Conservation (phyloP, 805 yeast genomes). For the Pichia insulana region DNA sequence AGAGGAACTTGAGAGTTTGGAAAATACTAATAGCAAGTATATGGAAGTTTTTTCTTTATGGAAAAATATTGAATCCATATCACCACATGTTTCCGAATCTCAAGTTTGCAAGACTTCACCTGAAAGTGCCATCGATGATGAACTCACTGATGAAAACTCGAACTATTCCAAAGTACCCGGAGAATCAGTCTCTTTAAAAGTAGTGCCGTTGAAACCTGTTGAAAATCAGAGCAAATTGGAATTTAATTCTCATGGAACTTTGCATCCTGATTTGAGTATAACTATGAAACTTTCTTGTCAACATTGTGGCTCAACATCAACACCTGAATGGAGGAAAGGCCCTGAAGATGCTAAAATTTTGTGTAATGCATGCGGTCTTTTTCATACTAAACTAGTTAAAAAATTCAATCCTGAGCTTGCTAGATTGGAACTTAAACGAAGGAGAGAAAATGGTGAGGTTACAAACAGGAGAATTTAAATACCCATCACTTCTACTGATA, state of each 20-base stretch:
- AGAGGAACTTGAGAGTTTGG: too few species aligned
- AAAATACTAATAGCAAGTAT: too few species aligned
- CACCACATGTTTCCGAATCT: too few species aligned
- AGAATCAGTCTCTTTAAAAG: slow-evolving; percentile 23
- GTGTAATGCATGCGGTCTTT: slow-evolving; percentile 90
- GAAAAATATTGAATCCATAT: too few species aligned
- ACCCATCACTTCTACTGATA: neutral
- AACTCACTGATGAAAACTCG: too few species aligned
- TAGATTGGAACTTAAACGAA: slow-evolving; percentile 26
- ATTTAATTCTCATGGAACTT: slow-evolving; percentile 26
- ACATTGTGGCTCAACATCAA: slow-evolving; percentile 66
- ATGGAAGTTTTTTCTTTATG: too few species aligned
- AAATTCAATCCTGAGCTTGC: slow-evolving; percentile 38
- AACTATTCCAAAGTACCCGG: slow-evolving; percentile 13
- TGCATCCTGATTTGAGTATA: slow-evolving; percentile 29
- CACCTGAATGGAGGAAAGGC: slow-evolving; percentile 94
- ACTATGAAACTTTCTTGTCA: slow-evolving; percentile 33
- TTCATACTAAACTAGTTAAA: slow-evolving; percentile 52
- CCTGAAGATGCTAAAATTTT: slow-evolving; percentile 75
- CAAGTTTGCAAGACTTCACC: too few species aligned
- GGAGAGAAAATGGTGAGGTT: slow-evolving; percentile 24
- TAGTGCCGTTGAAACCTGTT: slow-evolving; percentile 24
- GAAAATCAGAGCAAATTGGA: neutral
- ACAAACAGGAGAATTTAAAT: slow-evolving; percentile 21
- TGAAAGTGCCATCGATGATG: too few species aligned